Evolutionary conservation across 768 basidiomycete genomes (phyloP).

Genomic region (Collybiopsis luxurians): DNA sequence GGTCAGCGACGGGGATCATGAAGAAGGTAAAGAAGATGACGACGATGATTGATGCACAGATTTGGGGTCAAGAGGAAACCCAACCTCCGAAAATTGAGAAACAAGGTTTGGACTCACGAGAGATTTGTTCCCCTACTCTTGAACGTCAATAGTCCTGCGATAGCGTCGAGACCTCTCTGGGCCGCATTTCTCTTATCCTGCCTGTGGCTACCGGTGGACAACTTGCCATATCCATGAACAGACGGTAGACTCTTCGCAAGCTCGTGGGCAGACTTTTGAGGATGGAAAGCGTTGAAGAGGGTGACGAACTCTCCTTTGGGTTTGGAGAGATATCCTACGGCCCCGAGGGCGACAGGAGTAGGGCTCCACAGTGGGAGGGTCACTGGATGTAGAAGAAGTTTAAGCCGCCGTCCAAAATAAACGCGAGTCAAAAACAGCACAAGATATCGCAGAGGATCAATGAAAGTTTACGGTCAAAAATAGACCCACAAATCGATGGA

Average conservation of each 20-base stretch:
- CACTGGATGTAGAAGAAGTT: no score
- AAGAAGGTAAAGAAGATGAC: not conserved
- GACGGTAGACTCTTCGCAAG: conserved; percentile 50
- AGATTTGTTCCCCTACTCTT: conserved; percentile 29
- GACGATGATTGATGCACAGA: no score
- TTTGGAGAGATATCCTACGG: conserved; percentile 73
- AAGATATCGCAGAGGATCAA: no score
- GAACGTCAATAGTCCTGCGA: conserved; percentile 49
- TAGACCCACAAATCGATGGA: no score
- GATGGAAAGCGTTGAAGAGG: conserved; percentile 67
- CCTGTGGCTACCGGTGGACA: conserved; percentile 43
- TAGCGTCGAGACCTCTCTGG: conserved; percentile 54
- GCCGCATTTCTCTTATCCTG: conserved; percentile 59
- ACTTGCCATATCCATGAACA: conserved; percentile 62
- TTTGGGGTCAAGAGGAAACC: no score
- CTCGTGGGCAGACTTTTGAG: conserved; percentile 41
- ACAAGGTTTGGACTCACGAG: conserved; percentile 31
- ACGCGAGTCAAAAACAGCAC: not conserved
- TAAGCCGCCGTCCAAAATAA: no score
- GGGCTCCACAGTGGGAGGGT: conserved; percentile 74
- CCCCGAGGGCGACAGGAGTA: conserved; percentile 57
- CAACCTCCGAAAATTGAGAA: no score
- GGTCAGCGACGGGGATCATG: not conserved
- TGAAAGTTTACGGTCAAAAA: no score
- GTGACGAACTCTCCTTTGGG: conserved; percentile 68